Conservation (phyloP, 2,329 filamentous ascomycete genomes). For the Fusarium napiforme region DNA sequence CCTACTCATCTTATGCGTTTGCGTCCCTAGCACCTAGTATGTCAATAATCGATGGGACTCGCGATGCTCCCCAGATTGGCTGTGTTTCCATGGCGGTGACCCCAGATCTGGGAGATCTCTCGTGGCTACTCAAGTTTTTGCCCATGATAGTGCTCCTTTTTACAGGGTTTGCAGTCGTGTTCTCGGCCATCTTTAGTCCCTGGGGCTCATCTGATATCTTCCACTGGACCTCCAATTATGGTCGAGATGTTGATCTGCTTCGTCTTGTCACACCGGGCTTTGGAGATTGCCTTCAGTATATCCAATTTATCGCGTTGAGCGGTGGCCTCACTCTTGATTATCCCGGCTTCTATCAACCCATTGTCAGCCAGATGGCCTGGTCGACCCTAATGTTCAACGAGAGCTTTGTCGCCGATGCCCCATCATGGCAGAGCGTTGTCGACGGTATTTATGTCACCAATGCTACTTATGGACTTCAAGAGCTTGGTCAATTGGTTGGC, state of each 20-base stretch:
- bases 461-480: slow-evolving; percentile 81
- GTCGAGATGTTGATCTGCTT: slow-evolving; percentile 89
- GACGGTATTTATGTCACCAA: slow-evolving; percentile 91
- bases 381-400: slow-evolving; percentile 92
- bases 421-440: slow-evolving; percentile 72
- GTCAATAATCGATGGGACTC: slow-evolving; percentile 79
- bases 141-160: slow-evolving; percentile 82
- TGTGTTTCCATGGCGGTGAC: slow-evolving; percentile 88
- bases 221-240: slow-evolving; percentile 98
- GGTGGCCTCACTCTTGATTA: slow-evolving; percentile 90
- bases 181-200: slow-evolving; percentile 88
- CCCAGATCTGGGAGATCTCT: slow-evolving; percentile 79
- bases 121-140: slow-evolving; percentile 77
- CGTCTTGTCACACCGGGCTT: slow-evolving; percentile 95
- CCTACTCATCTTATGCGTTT: slow-evolving; percentile 87
- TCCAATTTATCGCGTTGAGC: slow-evolving; percentile 90
- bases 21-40: slow-evolving; percentile 81
- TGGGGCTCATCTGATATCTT: slow-evolving; percentile 94
- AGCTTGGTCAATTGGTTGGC: slow-evolving; percentile 83
- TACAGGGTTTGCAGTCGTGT: slow-evolving; percentile 83
- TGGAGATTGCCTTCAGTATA: slow-evolving; percentile 95
- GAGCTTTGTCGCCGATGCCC: slow-evolving; percentile 79
- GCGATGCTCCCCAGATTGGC: slow-evolving; percentile 70
- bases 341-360: slow-evolving; percentile 93
- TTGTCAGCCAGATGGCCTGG: slow-evolving; percentile 88